phyloP scores from a whole-genome alignment of 176 grass and related monocot species.

The Elymus sibiricus region DNA sequence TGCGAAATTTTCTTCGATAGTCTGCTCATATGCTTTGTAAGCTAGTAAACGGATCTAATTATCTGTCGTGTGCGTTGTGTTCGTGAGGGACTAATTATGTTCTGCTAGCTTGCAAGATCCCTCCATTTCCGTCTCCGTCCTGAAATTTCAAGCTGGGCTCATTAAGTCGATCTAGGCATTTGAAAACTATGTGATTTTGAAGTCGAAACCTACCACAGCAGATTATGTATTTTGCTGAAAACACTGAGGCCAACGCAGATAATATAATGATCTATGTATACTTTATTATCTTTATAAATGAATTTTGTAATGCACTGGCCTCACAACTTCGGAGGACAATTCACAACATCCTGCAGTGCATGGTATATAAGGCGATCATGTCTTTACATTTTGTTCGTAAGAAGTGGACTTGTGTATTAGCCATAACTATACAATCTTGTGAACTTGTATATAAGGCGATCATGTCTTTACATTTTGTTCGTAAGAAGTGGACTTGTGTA shows the following conservation, averaged over 20 bases:
- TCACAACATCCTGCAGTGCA: not conserved
- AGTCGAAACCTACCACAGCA: not conserved
- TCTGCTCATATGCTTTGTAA: not conserved
- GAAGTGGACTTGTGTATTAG: not conserved
- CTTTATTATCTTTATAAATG: not conserved
- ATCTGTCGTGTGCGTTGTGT: not conserved
- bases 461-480: not conserved
- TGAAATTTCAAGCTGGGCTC: not conserved
- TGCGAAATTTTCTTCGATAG: not conserved
- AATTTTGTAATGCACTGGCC: not conserved
- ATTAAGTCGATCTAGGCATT: not conserved
- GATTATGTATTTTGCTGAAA: not conserved
- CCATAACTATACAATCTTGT: not conserved
- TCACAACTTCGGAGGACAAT: not conserved
- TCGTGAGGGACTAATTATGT: not conserved
- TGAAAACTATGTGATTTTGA: not conserved
- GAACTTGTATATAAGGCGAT: too few relatives aligned
- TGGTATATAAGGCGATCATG: not conserved
- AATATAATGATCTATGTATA: not conserved
- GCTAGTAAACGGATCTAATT: not conserved
- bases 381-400: not conserved
- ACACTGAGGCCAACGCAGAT: not conserved
- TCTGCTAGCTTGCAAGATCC: not conserved
- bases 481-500: not conserved
- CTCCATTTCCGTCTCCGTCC: not conserved